Percentiles rank a stretch among this genome's conserved stretches.
These are phyloP conservation scores for Albatrellus ellisii DNA, from an alignment of 768 basidiomycete genomes.

Conservation along the genomic window DNA sequence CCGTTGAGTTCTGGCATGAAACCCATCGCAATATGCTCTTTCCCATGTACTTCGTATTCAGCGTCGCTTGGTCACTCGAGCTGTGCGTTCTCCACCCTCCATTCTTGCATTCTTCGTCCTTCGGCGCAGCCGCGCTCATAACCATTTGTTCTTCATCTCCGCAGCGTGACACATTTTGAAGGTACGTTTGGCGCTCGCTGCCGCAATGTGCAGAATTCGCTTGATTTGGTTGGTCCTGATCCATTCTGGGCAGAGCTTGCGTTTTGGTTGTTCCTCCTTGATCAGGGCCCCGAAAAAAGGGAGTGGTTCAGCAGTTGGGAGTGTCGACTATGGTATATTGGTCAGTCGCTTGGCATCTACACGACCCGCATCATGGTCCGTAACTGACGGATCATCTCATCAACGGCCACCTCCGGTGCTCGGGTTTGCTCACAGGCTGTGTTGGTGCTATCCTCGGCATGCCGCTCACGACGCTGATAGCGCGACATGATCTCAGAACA, in stretches of 20 bases:
- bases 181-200: constrained; percentile 30
- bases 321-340: constrained; percentile 57
- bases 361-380: neutral
- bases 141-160: neutral
- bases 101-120: constrained; percentile 1
- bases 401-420: neutral
- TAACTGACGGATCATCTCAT: neutral
- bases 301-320: constrained; percentile 77
- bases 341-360: constrained; percentile 23
- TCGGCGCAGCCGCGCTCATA: neutral
- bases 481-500: constrained; percentile 42
- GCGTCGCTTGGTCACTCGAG: constrained; percentile 66
- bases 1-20: constrained; percentile 36
- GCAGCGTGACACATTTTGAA: constrained; percentile 72
- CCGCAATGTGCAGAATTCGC: neutral
- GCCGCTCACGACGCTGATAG: constrained; percentile 53
- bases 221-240: neutral
- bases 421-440: constrained; percentile 32
- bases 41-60: constrained; percentile 59
- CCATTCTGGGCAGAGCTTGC: constrained; percentile 50
- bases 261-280: constrained; percentile 75
- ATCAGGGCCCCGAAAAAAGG: constrained; percentile 58
- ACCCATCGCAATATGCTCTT: constrained; percentile 40
- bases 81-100: constrained; percentile 32
- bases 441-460: constrained; percentile 51